Base-by-base conservation (phyloP, 1,284 basidiomycete genomes). In the Rhodotorula sp. region DNA sequence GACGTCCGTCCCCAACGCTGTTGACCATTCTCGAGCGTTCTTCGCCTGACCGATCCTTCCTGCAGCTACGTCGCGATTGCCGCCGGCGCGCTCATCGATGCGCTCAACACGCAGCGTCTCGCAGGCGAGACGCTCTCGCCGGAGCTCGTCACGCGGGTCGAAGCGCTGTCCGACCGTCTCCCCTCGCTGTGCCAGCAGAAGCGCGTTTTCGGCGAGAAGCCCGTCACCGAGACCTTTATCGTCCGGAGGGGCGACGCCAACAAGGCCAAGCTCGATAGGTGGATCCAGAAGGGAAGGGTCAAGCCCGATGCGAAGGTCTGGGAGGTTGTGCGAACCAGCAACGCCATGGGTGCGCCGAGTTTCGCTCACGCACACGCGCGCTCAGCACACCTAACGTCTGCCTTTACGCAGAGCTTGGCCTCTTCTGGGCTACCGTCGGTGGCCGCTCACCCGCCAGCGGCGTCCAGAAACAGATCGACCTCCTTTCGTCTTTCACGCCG, bases 191-290 rank as follows among this genome's bases (percentile, higher is more conserved):
- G 77, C 57, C 64, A 55, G 7, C 61, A 63, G 25, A 77, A 78
- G 59, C 57, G 73, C 2, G 48, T 76, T 12, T 70, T 78, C 42
- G 77, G 77, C 19, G 66, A 67, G 73, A 76, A 62, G 72, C 63
- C 72, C 14, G 73, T 71, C 13, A 74, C 72, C 3, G 71, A 77
- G 57, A 67, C 68, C 4, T 78, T 77, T 59, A 68, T 78, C 52
- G 54, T 70, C 12, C 61, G 77, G 4, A 45, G 70, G 12, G 55
- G 74, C 4, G 72, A 64, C 23, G 73, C 66, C 27, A 71, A 78
- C 50, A 58, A 62, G n/a, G 62, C 64, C 16, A 78, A 78, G 58
- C 66, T 67, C 16, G 67, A 64, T 21, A 53, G 72, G 8, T 77
- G 76, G 76, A 66, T 73, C 21, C 61, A 34, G 3, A 61, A 57